A percentile compares a stretch with the other conserved stretches of the same genome.
phyloP scores from a whole-genome alignment of 2,329 filamentous ascomycete species.

The Scopulariopsis brevicaulis region DNA sequence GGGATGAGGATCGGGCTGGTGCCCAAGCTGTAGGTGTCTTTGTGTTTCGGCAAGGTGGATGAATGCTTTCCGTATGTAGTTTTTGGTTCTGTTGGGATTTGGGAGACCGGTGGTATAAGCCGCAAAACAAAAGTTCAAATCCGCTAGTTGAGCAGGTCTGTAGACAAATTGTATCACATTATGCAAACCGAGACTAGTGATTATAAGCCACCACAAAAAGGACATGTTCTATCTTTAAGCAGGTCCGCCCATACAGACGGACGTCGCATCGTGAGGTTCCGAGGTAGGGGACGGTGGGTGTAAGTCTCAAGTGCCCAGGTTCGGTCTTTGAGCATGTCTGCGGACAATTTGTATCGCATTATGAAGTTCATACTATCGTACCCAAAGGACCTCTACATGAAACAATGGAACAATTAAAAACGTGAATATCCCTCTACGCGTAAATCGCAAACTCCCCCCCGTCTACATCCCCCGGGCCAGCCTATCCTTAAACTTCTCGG shows the following conservation, averaged over 20 bases:
- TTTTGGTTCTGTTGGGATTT: not conserved
- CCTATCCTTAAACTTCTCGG: slow-evolving; percentile 6
- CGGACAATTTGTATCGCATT: not conserved
- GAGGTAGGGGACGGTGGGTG: no score
- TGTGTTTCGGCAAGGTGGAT: not conserved
- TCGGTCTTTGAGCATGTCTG: not conserved
- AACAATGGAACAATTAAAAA: not conserved
- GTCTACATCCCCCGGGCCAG: not conserved
- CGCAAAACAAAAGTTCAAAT: not conserved
- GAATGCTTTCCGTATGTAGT: not conserved
- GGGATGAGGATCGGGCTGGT: slow-evolving; percentile 40
- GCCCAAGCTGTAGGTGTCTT: slow-evolving; percentile 33
- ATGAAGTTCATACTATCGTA: not conserved
- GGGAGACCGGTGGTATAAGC: not conserved
- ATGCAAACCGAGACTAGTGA: not conserved
- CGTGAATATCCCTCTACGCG: not conserved
- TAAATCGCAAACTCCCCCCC: not conserved
- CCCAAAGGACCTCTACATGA: no score
- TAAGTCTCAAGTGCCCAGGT: no score
- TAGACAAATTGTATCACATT: not conserved
- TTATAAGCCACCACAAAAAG: no score
- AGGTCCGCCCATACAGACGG: no score
- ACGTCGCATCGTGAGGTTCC: no score
- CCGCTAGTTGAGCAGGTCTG: not conserved
- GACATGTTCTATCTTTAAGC: no score